Percentiles rank a stretch among this genome's conserved stretches.
These are phyloP conservation scores for Suhomyces anneliseae DNA, from an alignment of 1,139 yeast species.

Conservation along the genomic window DNA sequence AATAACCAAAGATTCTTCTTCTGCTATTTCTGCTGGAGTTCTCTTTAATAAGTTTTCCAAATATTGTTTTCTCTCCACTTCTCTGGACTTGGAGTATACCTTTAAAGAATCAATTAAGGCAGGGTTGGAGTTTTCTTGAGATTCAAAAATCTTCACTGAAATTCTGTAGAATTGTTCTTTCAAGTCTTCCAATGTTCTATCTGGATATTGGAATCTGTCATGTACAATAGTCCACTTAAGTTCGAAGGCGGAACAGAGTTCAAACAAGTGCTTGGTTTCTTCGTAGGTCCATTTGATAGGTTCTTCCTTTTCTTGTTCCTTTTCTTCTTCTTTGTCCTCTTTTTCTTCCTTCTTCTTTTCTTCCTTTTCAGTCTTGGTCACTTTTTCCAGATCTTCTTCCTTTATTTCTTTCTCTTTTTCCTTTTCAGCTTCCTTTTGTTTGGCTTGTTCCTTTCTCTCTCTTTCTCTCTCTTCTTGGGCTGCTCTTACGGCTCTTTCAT, in stretches of 20 bases:
- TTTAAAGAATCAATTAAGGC: constrained; percentile 49
- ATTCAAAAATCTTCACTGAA: constrained; percentile 38
- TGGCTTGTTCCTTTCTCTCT: constrained; percentile 21
- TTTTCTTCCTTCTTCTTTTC: constrained; percentile 4
- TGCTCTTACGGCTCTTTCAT: constrained; percentile 20
- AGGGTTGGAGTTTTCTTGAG: constrained; percentile 50
- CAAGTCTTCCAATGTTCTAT: constrained; percentile 67
- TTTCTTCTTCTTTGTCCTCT: constrained; percentile 3
- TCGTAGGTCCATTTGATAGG: constrained; percentile 62
- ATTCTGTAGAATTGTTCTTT: constrained; percentile 74
- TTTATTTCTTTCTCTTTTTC: constrained; percentile 11
- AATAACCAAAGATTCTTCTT: constrained; percentile 89
- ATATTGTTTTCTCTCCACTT: constrained; percentile 76
- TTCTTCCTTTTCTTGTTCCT: constrained; percentile 6
- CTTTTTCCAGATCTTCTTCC: constrained; percentile 6
- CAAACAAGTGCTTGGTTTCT: constrained; percentile 77
- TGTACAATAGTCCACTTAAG: constrained; percentile 83
- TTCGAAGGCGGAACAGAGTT: constrained; percentile 70
- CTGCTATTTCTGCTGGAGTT: constrained; percentile 96
- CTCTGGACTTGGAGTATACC: constrained; percentile 65
- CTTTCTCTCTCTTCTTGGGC: constrained; percentile 21
- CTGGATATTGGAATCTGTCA: constrained; percentile 62
- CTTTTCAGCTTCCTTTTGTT: constrained; percentile 14
- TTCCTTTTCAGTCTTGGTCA: constrained; percentile 2
- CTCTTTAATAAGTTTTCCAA: constrained; percentile 73